Evolutionary conservation across 1,284 basidiomycete genomes (phyloP), one percentile per base, ranked within the genome.

Genomic region (Tilletia indica): DNA sequence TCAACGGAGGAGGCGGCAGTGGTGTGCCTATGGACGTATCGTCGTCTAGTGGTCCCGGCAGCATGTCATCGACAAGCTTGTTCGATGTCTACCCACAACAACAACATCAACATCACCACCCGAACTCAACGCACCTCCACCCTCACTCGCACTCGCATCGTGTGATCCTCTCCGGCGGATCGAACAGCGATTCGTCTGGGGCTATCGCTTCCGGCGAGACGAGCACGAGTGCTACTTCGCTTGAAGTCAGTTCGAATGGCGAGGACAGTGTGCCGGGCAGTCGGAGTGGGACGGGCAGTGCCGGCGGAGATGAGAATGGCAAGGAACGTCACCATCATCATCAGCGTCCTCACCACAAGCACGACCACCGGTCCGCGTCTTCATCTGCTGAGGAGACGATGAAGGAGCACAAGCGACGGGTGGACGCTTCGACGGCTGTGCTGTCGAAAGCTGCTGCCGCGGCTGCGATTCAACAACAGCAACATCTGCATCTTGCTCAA

Each of bases 391-490:
- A 39, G 36, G 61, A 38, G 61, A 14, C 38, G 61, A 64, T 64
- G 61, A 58, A 58, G 25, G 56, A 58, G 11, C 56, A 58, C 1
- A 58, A 58, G 34, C 56, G 56, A 14, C 21, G 56, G 34, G 21
- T 58, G 34, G 56, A 58, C 56, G 56, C 56, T 14, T 58, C 56
- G 25, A 31, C 56, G 16, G 61, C 61, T 38, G 61, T 64, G 61
- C 36, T 64, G 31, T 42, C n/a, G 34, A 58, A 38, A 39, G 61
- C 61, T 34, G 61, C 61, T 38, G 61, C 61, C 14, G 61, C 36
- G 12, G 61, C 61, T 38, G 61, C 56, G 34, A 25, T 25, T 31
- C 56, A 58, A 25, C 56, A 58, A 34, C 56, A 58, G 56, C 56
- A 58, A 12, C 56, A 58, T 31, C 56, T 21, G 11, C 21, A 31